These are phyloP conservation scores for Eleusine coracana DNA, from an alignment of 176 grass and related monocot genomes.

Conservation along the genomic window DNA sequence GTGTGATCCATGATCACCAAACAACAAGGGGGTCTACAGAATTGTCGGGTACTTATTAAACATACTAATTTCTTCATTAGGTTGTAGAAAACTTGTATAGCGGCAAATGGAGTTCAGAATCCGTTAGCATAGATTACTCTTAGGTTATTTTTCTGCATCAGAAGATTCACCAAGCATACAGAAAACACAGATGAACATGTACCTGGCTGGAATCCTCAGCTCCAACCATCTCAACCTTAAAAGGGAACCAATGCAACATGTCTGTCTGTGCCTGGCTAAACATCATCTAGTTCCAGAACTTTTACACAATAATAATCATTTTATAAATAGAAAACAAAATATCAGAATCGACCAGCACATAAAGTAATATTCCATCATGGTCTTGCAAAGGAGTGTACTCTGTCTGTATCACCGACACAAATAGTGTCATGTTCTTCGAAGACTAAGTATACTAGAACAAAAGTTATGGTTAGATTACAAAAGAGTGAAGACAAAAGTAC, in stretches of 20 bases:
- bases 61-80: too few relatives aligned
- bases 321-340: slow-evolving; percentile 38
- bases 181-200: too few relatives aligned
- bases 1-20: too few relatives aligned
- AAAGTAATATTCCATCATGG: neutral
- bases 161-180: too few relatives aligned
- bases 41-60: too few relatives aligned
- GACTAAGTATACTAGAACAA: neutral
- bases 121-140: too few relatives aligned
- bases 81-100: too few relatives aligned
- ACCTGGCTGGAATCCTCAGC: slow-evolving; percentile 44
- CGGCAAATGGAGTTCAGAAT: too few relatives aligned
- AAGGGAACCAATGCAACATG: slow-evolving; percentile 46
- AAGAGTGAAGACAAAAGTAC: neutral
- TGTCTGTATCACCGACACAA: slow-evolving; percentile 30
- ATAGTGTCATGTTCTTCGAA: neutral
- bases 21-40: too few relatives aligned
- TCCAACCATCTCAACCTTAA: slow-evolving; percentile 25
- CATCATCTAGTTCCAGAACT: slow-evolving; percentile 53
- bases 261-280: slow-evolving; percentile 27
- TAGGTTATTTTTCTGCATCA: too few relatives aligned
- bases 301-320: slow-evolving; percentile 49
- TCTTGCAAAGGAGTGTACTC: slow-evolving; percentile 7
- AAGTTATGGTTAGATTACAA: slow-evolving; percentile 12
- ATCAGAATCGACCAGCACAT: slow-evolving; percentile 5